Evolutionary conservation across 116 monocot genomes (phyloP).

Genomic region (Iris pallida): DNA sequence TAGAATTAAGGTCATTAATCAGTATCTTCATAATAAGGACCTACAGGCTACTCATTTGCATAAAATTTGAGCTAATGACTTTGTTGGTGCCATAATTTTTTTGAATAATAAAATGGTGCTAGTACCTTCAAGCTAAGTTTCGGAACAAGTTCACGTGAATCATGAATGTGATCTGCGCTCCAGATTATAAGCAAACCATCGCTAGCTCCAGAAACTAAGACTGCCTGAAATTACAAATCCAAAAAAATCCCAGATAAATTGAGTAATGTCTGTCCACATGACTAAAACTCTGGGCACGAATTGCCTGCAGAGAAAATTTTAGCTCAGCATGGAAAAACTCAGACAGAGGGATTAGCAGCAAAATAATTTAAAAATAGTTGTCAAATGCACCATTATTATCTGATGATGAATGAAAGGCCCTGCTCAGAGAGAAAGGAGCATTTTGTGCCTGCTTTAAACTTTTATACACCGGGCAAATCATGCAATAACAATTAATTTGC

Average conservation of each 20-base stretch:
- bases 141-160: constrained; percentile 98
- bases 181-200: constrained; percentile 95
- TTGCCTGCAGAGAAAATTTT: no score
- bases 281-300: background rate
- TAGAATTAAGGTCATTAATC: constrained; percentile 2
- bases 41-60: background rate
- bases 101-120: background rate
- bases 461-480: no score
- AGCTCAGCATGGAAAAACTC: no score
- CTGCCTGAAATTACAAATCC: constrained; percentile 49
- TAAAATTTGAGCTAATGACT: constrained; percentile 3
- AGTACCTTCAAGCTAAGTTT: constrained; percentile 89
- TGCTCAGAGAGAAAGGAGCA: no score
- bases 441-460: no score
- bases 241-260: constrained; percentile 5
- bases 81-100: background rate
- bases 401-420: no score
- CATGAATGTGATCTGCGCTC: constrained; percentile 94
- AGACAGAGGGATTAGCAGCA: no score
- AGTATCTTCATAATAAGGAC: constrained; percentile 1
- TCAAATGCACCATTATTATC: no score
- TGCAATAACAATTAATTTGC: no score
- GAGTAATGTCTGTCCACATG: background rate
- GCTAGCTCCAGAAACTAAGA: constrained; percentile 97
- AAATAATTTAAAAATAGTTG: no score